A percentile compares a stretch with the other conserved stretches of the same genome.
Conservation (phyloP, 371 early-diverging fungal species). For the Apophysomyces ossiformis region DNA sequence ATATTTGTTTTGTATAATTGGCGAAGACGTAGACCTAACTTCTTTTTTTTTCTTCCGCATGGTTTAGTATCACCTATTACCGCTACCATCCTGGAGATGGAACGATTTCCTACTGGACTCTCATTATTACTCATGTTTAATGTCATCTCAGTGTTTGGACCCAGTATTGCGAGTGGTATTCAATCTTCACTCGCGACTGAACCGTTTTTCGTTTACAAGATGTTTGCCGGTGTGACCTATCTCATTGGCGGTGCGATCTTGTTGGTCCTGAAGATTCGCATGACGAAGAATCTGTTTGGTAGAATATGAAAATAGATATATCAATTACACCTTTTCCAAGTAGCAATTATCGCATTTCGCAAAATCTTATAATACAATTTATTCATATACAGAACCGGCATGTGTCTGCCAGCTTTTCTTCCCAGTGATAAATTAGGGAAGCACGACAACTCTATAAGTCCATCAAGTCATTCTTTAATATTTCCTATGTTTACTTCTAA, state of each 20-base stretch:
- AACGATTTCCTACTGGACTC: slow-evolving; percentile 39
- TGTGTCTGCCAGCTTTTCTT: too few species aligned
- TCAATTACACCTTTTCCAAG: too few species aligned
- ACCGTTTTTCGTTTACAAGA: slow-evolving; percentile 37
- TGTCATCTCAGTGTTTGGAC: slow-evolving; percentile 35
- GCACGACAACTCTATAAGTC: too few species aligned
- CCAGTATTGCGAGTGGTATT: slow-evolving; percentile 44
- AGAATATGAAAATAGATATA: neutral
- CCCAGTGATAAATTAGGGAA: too few species aligned
- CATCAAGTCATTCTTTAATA: too few species aligned
- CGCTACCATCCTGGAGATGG: slow-evolving; percentile 36
- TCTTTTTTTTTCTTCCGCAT: too few species aligned
- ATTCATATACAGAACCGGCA: too few species aligned
- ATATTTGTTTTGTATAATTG: neutral
- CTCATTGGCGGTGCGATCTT: slow-evolving; percentile 29
- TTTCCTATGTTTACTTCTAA: too few species aligned
- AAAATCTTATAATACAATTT: too few species aligned
- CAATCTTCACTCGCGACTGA: slow-evolving; percentile 22
- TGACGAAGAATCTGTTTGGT: neutral
- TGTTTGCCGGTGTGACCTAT: slow-evolving; percentile 37
- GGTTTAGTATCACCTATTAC: slow-evolving; percentile 38
- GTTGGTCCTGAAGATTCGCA: neutral
- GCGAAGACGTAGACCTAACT: too few species aligned
- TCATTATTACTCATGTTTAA: slow-evolving; percentile 38
- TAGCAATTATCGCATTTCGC: too few species aligned